Conservation (phyloP, 805 yeast species). For the Ogataea nakhonphanomensis region DNA sequence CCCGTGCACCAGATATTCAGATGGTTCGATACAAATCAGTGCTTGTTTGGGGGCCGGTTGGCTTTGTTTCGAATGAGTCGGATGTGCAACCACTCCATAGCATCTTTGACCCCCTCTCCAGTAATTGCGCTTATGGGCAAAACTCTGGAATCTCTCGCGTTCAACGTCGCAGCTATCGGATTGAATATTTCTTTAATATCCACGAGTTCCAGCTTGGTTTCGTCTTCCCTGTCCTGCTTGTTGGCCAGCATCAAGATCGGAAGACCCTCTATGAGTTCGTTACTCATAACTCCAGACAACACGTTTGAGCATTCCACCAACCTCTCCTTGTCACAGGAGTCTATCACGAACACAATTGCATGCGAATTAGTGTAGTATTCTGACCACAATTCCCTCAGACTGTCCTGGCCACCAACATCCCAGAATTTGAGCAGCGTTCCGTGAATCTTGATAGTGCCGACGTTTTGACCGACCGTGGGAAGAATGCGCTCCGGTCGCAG, state of each 20-base stretch:
- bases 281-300: slow-evolving; percentile 53
- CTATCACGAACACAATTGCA: slow-evolving; percentile 89
- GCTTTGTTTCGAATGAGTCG: slow-evolving; percentile 65
- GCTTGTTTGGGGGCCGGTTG: slow-evolving; percentile 49
- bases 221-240: slow-evolving; percentile 71
- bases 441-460: slow-evolving; percentile 41
- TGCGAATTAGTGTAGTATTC: slow-evolving; percentile 83
- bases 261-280: slow-evolving; percentile 66
- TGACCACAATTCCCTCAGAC: slow-evolving; percentile 82
- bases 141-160: slow-evolving; percentile 88
- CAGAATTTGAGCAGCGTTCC: slow-evolving; percentile 65
- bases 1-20: slow-evolving; percentile 12
- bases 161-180: slow-evolving; percentile 74
- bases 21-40: slow-evolving; percentile 28
- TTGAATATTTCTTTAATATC: slow-evolving; percentile 82
- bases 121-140: slow-evolving; percentile 84
- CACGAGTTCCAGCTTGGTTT: slow-evolving; percentile 64
- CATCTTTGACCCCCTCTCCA: slow-evolving; percentile 80
- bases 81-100: slow-evolving; percentile 83
- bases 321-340: slow-evolving; percentile 80
- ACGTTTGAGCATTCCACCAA: slow-evolving; percentile 78
- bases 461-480: slow-evolving; percentile 96
- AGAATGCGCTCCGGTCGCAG: slow-evolving; percentile 59
- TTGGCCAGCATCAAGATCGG: slow-evolving; percentile 95
- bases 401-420: slow-evolving; percentile 96